Evolutionary conservation across 306 rosid species (phyloP).

Genomic region (Trifolium fragiferum): DNA sequence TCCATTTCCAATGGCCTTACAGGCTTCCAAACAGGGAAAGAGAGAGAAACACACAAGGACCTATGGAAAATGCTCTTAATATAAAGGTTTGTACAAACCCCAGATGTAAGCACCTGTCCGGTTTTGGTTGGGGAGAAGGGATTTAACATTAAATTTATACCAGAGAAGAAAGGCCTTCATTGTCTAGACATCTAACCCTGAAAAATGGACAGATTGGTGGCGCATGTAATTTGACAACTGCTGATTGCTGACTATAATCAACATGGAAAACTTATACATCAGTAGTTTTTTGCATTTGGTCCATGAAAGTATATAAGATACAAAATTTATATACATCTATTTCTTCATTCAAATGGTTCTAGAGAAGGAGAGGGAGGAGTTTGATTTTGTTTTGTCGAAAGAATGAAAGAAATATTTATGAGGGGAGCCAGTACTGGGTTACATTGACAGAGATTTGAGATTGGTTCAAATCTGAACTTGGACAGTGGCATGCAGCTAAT

Average conservation of each 20-base stretch:
- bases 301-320: not conserved
- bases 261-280: not conserved
- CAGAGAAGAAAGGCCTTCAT: not conserved
- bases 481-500: not conserved
- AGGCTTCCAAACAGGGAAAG: not conserved
- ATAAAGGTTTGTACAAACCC: not conserved
- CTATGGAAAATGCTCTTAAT: not conserved
- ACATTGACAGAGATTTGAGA: not conserved
- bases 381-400: conserved; percentile 20
- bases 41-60: not conserved
- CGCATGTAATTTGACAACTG: conserved; percentile 8
- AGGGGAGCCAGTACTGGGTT: not conserved
- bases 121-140: not conserved
- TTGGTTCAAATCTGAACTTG: conserved; percentile 38
- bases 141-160: not conserved
- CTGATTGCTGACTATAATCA: not conserved
- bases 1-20: not conserved
- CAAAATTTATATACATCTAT: not conserved
- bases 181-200: conserved; percentile 1
- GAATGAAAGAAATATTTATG: not conserved
- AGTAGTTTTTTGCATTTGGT: not conserved
- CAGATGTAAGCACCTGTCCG: not conserved
- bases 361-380: conserved; percentile 5
- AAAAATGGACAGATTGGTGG: conserved; percentile 2
- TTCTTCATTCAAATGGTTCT: conserved; percentile 15